Evolutionary conservation across 2,329 filamentous ascomycete genomes (phyloP).

Genomic region (Fusarium caatingaense): DNA sequence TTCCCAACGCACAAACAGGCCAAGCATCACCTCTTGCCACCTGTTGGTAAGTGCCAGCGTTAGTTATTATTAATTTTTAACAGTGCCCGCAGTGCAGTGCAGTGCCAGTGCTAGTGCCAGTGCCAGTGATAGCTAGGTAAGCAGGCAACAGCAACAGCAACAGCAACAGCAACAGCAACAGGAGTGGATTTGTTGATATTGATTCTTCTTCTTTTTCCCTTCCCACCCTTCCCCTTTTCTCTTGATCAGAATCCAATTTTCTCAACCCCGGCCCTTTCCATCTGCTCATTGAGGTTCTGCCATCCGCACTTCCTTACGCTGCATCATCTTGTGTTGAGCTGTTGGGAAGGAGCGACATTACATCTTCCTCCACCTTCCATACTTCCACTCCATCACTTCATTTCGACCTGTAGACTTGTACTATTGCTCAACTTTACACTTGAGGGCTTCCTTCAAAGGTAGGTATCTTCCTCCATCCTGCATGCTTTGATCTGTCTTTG

Average conservation of each 20-base stretch:
- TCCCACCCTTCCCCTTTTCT: background rate
- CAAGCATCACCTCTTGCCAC: slow-evolving; percentile 3
- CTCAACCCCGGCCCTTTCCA: background rate
- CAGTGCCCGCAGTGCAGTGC: background rate
- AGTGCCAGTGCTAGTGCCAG: background rate
- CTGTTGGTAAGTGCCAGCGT: slow-evolving; percentile 9
- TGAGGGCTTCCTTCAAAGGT: slow-evolving; percentile 21
- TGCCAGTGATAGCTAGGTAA: background rate
- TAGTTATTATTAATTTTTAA: background rate
- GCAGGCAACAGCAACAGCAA: background rate
- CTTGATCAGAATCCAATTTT: background rate
- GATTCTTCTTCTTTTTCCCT: background rate
- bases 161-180: background rate
- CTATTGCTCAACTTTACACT: background rate
- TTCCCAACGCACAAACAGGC: slow-evolving; percentile 1
- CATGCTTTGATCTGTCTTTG: background rate
- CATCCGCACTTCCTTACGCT: slow-evolving; percentile 3
- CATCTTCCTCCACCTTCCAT: background rate
- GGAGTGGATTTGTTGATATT: background rate
- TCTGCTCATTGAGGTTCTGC: background rate
- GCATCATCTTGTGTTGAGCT: background rate
- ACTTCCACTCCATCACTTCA: background rate
- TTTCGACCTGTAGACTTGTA: background rate
- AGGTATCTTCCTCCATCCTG: background rate
- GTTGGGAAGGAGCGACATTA: slow-evolving; percentile 24